Evolutionary conservation across 202 grass and related monocot genomes (phyloP).

Genomic region (Zizania palustris): DNA sequence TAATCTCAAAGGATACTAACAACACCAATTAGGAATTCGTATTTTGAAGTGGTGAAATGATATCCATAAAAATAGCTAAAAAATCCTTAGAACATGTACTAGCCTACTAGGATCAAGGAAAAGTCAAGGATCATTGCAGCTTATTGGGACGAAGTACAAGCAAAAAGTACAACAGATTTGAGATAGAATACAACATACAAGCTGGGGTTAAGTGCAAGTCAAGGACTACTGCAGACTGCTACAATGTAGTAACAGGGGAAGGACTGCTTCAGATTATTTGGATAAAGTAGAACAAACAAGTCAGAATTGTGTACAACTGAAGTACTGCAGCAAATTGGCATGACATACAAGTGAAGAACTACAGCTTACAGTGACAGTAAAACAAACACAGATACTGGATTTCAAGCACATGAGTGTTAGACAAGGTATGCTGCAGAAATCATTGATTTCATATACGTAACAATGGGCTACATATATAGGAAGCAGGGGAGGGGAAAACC

Average conservation of each 20-base stretch:
- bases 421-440: too few relatives aligned
- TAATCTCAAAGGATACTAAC: not conserved
- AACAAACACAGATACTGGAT: not conserved
- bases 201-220: not conserved
- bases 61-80: not conserved
- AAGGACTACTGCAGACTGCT: not conserved
- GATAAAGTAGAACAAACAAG: not conserved
- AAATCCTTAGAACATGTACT: not conserved
- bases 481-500: too few relatives aligned
- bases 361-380: not conserved
- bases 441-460: too few relatives aligned
- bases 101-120: not conserved
- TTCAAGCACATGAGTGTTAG: constrained; percentile 36
- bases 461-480: too few relatives aligned
- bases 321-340: not conserved
- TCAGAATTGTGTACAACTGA: not conserved
- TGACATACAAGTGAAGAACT: not conserved
- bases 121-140: not conserved
- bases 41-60: constrained; percentile 2
- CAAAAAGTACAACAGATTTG: not conserved
- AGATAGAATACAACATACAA: not conserved
- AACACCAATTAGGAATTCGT: not conserved
- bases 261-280: not conserved
- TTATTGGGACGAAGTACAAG: not conserved
- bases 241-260: not conserved